Percentiles rank a stretch among this genome's conserved stretches.
phyloP scores from a whole-genome alignment of 192 early-diverging fungal genomes.

The Dimargaris xerosporica region DNA sequence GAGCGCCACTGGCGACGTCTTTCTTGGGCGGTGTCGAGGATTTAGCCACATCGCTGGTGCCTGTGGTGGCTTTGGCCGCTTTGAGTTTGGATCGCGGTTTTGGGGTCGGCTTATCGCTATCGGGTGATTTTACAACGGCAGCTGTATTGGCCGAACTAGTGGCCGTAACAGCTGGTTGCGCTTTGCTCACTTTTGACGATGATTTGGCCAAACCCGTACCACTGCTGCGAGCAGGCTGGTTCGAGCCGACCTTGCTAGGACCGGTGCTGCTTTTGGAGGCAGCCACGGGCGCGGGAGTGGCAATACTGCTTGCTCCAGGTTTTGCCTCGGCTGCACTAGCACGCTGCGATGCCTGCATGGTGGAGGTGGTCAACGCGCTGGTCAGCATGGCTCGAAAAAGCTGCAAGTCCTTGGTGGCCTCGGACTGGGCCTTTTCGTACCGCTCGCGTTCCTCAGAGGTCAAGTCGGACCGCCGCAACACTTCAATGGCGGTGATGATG shows the following conservation, averaged over 20 bases:
- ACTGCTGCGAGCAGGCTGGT: background rate
- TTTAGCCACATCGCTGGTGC: background rate
- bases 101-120: too few relatives aligned
- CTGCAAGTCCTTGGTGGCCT: slow-evolving; percentile 7
- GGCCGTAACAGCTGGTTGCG: background rate
- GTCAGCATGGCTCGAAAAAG: slow-evolving; percentile 5
- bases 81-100: background rate
- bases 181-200: background rate
- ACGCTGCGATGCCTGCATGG: background rate
- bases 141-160: background rate
- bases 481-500: background rate
- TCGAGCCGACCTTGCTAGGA: background rate
- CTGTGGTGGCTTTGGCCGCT: background rate
- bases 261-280: background rate
- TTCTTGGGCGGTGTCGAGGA: background rate
- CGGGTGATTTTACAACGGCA: too few relatives aligned
- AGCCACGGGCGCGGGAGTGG: background rate
- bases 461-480: background rate
- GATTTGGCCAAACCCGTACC: background rate
- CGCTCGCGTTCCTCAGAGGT: slow-evolving; percentile 1
- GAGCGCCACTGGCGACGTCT: background rate
- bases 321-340: too few relatives aligned
- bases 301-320: too few relatives aligned
- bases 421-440: background rate
- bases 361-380: background rate